Base-by-base conservation (phyloP, 805 yeast species). In the Pichia heedii region DNA sequence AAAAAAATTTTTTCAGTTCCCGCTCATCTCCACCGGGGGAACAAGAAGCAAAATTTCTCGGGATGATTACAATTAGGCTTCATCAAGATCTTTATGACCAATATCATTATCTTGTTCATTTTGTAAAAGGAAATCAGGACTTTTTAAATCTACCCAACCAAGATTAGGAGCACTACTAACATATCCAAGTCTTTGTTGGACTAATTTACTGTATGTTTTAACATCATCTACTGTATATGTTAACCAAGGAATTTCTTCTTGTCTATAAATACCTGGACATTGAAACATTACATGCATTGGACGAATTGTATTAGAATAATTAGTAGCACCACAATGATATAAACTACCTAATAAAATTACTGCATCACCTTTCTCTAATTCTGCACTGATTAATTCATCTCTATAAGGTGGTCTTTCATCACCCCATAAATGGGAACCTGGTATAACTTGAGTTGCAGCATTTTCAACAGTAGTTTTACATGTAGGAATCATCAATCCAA, bases 351-450 rank as follows among this genome's bases (percentile, higher is more conserved):
- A 41, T 51, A 59, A 42, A 19, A 60, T 45, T 30, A 54, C 46
- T 13, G 51, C 56, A 36, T 59, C 63, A 22, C 63, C 63, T 15
- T 48, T 47, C 15, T 56, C 49, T 29, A 59, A 32, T 43, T 54
- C 60, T 2, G 57, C 60, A 20, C 55, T 51, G 15, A 44, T 37
- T 4, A 45, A 40, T 33, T 51, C 49, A n/a, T 54, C 55, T 26
- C 57, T 53, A 21, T 43, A 39, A n/a, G 63, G 62, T 9, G 49
- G 42, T 43, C 54, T 49, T 22, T 46, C 52, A 40, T 50, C 51
- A 22, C 53, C 62, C 63, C 63, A 59, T n/a, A 60, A 46, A 44
- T 59, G 63, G 16, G 62, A 56, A 3, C 63, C 62, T 6, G 63
- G 62, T 36, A 59, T 54, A 6, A 55, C 47, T 39, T 57, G 50